A percentile compares a stretch with the other conserved stretches of the same genome.
Evolutionary conservation across 768 basidiomycete species (phyloP).

Genomic region (Rubroboletus satanas): DNA sequence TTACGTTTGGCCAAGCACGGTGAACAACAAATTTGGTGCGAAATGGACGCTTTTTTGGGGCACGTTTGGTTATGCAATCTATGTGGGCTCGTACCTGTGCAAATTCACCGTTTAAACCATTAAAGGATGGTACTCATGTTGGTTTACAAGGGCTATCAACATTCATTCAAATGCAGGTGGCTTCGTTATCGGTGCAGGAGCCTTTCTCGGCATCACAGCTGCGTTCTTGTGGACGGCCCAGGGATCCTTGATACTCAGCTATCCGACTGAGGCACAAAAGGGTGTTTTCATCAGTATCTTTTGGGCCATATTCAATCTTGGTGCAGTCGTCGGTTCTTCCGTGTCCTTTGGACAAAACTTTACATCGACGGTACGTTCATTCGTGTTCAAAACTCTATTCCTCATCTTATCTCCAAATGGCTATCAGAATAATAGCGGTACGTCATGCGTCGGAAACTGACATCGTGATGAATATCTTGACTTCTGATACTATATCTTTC

Average conservation of each 20-base stretch:
- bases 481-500: not conserved
- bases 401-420: not conserved
- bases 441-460: not conserved
- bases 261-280: conserved; percentile 74
- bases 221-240: conserved; percentile 75
- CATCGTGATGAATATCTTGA: not conserved
- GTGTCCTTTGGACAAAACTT: conserved; percentile 72
- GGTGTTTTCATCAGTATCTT: conserved; percentile 71
- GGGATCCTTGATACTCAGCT: conserved; percentile 73
- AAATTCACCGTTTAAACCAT: conserved; percentile 19
- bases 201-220: conserved; percentile 66
- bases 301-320: conserved; percentile 81
- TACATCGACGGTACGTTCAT: conserved; percentile 48
- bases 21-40: conserved; percentile 75
- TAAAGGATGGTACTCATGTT: not conserved
- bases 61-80: conserved; percentile 67
- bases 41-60: conserved; percentile 64
- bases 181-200: conserved; percentile 68
- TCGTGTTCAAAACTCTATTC: not conserved
- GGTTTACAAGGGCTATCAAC: conserved; percentile 52
- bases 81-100: conserved; percentile 68
- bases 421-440: conserved; percentile 28
- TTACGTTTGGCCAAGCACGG: conserved; percentile 42
- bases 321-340: conserved; percentile 69
- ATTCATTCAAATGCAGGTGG: conserved; percentile 56